Evolutionary conservation across 495 filamentous ascomycete species (phyloP).

Genomic region (Parathielavia appendiculata): DNA sequence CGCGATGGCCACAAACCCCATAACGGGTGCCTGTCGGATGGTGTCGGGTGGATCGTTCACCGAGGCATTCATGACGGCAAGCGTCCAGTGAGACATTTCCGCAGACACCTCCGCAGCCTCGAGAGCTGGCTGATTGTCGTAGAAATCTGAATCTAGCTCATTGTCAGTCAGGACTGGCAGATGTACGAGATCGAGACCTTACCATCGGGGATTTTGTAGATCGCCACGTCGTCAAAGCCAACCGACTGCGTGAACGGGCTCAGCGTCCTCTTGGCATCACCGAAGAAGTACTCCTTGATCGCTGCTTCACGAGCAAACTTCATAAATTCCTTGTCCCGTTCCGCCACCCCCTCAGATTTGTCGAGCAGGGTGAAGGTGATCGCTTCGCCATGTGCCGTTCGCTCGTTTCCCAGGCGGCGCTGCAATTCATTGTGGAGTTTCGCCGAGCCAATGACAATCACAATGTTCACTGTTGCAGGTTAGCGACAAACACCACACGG

Average conservation of each 20-base stretch:
- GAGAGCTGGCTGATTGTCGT: conserved; percentile 45
- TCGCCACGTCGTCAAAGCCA: conserved; percentile 62
- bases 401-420: conserved; percentile 63
- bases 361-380: conserved; percentile 72
- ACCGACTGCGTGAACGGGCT: conserved; percentile 80
- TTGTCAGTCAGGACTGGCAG: conserved; percentile 29
- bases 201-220: conserved; percentile 48
- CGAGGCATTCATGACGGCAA: conserved; percentile 74
- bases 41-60: conserved; percentile 60
- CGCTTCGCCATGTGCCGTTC: conserved; percentile 53
- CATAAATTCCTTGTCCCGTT: conserved; percentile 71
- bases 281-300: conserved; percentile 93
- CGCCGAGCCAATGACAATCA: conserved; percentile 82
- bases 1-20: conserved; percentile 87
- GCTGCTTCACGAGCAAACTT: conserved; percentile 63
- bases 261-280: conserved; percentile 65
- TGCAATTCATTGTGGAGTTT: conserved; percentile 72
- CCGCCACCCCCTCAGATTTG: conserved; percentile 84
- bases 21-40: conserved; percentile 77
- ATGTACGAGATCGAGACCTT: background rate
- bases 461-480: conserved; percentile 55
- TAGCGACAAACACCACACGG: background rate
- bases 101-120: conserved; percentile 55
- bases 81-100: conserved; percentile 60
- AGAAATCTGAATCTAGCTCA: conserved; percentile 22